A percentile compares a stretch with the other conserved stretches of the same genome.
Conservation (phyloP, 768 basidiomycete genomes). For the Gelatoporia subvermispora region DNA sequence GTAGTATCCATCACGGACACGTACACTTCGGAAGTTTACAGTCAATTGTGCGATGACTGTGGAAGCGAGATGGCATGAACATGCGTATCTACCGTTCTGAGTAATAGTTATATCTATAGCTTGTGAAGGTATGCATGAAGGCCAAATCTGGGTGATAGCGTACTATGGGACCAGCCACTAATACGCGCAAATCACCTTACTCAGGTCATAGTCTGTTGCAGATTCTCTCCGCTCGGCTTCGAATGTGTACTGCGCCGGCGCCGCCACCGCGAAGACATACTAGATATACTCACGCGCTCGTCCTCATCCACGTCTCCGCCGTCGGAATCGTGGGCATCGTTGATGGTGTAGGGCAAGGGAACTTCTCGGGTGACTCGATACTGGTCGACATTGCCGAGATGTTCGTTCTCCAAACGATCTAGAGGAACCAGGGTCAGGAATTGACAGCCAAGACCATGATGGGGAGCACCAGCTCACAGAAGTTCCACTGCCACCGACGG, state of each 20-base stretch:
- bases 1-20: too few relatives aligned
- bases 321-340: slow-evolving; percentile 38
- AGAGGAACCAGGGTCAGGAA: slow-evolving; percentile 1
- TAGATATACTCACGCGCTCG: slow-evolving; percentile 17
- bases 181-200: not conserved
- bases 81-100: too few relatives aligned
- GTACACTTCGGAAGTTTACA: too few relatives aligned
- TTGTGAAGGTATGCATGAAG: too few relatives aligned
- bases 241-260: not conserved
- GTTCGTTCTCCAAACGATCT: slow-evolving; percentile 88
- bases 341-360: slow-evolving; percentile 71
- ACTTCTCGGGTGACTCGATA: slow-evolving; percentile 86
- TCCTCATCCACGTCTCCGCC: slow-evolving; percentile 43
- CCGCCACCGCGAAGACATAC: slow-evolving; percentile 13
- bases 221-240: not conserved
- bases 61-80: too few relatives aligned
- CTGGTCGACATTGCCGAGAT: slow-evolving; percentile 89
- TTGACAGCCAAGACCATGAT: not conserved
- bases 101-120: too few relatives aligned
- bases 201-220: not conserved
- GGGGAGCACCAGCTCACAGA: slow-evolving; percentile 52
- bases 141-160: too few relatives aligned
- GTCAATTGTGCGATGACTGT: too few relatives aligned
- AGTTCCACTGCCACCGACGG: slow-evolving; percentile 88
- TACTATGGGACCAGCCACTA: not conserved